A percentile compares a stretch with the other conserved stretches of the same genome.
Evolutionary conservation across 2,329 filamentous ascomycete species (phyloP).

Genomic region (Aspergillus flavus): DNA sequence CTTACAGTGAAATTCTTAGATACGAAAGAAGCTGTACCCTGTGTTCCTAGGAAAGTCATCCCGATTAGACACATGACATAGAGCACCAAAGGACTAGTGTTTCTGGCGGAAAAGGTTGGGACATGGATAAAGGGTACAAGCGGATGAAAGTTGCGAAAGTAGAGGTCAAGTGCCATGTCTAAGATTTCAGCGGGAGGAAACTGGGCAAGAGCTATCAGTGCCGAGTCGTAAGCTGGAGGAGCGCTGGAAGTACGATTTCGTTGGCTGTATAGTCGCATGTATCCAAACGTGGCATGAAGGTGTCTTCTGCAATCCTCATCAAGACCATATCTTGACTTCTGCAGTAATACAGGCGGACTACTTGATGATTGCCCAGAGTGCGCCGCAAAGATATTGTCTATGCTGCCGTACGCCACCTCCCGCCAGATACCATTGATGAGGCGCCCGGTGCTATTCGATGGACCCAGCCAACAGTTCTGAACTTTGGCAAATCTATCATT

Average conservation of each 20-base stretch:
- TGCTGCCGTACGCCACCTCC: slow-evolving; percentile 38
- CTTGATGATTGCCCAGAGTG: slow-evolving; percentile 24
- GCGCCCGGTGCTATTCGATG: slow-evolving; percentile 40
- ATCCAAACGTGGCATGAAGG: slow-evolving; percentile 42
- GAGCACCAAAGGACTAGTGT: slow-evolving; percentile 49
- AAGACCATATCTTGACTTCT: slow-evolving; percentile 40
- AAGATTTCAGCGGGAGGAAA: slow-evolving; percentile 57
- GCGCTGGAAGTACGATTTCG: slow-evolving; percentile 23
- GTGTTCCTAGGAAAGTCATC: slow-evolving; percentile 55
- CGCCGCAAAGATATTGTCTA: slow-evolving; percentile 45
- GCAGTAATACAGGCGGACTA: slow-evolving; percentile 24
- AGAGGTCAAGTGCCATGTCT: slow-evolving; percentile 57
- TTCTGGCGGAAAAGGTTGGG: slow-evolving; percentile 55
- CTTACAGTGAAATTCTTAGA: slow-evolving; percentile 48
- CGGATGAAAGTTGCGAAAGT: slow-evolving; percentile 57
- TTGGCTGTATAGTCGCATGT: slow-evolving; percentile 20
- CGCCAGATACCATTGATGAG: slow-evolving; percentile 47
- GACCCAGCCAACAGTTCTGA: slow-evolving; percentile 46
- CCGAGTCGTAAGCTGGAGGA: slow-evolving; percentile 24
- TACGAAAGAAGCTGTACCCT: slow-evolving; percentile 54
- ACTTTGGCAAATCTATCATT: slow-evolving; percentile 47
- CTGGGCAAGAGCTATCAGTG: slow-evolving; percentile 32
- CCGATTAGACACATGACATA: slow-evolving; percentile 58
- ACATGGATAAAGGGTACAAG: slow-evolving; percentile 57
- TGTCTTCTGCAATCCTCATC: slow-evolving; percentile 46